These are phyloP conservation scores for Pestalotiopsis sp. DNA, from an alignment of 2,329 filamentous ascomycete genomes.

Conservation along the genomic window DNA sequence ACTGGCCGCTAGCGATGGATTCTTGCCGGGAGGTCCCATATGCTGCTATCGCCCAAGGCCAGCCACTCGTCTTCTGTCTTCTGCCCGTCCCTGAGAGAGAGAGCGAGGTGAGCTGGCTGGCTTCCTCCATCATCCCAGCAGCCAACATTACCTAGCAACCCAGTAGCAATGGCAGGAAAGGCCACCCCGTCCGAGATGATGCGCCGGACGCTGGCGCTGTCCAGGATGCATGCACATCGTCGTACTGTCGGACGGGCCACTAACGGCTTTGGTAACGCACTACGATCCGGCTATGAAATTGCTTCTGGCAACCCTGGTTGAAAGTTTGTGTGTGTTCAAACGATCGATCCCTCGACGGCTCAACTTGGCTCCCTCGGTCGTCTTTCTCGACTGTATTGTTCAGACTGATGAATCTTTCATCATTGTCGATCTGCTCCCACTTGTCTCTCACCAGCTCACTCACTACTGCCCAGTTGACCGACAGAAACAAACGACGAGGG, in stretches of 20 bases:
- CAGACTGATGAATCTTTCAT: neutral
- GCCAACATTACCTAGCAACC: no score
- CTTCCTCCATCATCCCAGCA: neutral
- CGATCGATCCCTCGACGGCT: neutral
- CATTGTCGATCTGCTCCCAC: neutral
- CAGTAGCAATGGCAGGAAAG: neutral
- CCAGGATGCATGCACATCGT: neutral
- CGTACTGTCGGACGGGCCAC: neutral
- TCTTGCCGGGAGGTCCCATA: neutral
- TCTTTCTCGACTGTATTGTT: neutral
- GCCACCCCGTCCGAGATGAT: neutral
- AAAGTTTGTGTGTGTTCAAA: neutral
- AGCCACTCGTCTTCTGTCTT: neutral
- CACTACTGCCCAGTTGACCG: neutral
- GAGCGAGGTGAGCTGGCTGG: neutral
- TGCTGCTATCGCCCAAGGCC: no score
- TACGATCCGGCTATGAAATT: conserved; percentile 9
- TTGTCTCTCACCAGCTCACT: neutral
- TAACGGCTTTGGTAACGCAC: conserved; percentile 3
- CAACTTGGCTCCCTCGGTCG: neutral
- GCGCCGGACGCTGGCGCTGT: neutral
- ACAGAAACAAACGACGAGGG: neutral
- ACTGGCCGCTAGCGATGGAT: neutral
- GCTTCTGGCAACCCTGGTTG: neutral
- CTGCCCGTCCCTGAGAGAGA: neutral